Base-by-base conservation (phyloP, 202 grass and related monocot genomes). In the Alloteropsis angusta region DNA sequence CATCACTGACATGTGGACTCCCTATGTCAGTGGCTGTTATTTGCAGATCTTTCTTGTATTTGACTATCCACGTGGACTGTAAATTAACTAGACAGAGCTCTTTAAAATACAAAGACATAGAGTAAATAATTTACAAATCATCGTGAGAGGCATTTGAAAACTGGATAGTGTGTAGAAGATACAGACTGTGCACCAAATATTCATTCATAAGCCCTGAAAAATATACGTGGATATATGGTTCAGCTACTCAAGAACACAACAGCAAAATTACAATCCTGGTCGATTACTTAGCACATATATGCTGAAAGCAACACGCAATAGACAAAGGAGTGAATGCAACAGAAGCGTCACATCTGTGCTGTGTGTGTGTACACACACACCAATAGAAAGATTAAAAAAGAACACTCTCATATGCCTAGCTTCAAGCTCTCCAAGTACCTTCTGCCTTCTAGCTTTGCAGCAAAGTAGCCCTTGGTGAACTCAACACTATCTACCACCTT, bases 371-470 rank as follows among this genome's bases (percentile, higher is more conserved):
- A 17, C 6, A 1, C 39, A 68, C 9, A 47, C 58, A 60, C 41
- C 25, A 47, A 68, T 18, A 14, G 65, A 46, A 47, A 45, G 13
- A 26, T 18, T 18, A 23, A 18, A 30, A 26, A 52, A 36, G 60
- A 19, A 21, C 52, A 50, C 16, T 56, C 28, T 65, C 35, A 82
- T 63, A 34, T 55, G 39, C 43, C 50, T 41, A 88, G 71, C 72
- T 80, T 84, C 80, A 90, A 36, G 37, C 80, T 87, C 49, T 89
- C 87, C 60, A 89, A 16, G 56, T 91, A 88, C 22, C 70, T 82
- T 70, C 89, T 88, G 18, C 85, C 89, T 74, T 91, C 74, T 36
- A 89, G 75, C 60, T 89, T 92, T 1, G 74, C 83, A 4, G 90
- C 34, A 11, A 87, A 81, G 78, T 68, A 87, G 34, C 69, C 79